phyloP scores from a whole-genome alignment of 345 rosid species.

The Salix caprea region DNA sequence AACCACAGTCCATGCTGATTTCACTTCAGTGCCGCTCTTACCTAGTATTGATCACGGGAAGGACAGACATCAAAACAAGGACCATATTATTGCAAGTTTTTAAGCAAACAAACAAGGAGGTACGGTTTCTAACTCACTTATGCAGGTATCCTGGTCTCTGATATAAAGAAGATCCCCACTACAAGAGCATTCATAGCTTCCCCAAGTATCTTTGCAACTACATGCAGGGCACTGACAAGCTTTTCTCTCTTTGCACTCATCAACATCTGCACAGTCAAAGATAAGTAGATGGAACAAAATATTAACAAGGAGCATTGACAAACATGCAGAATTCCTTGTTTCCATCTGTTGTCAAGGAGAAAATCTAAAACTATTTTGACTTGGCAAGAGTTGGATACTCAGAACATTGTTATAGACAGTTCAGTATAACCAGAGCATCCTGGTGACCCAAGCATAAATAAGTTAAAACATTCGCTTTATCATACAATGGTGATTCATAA shows the following conservation, averaged over 20 bases:
- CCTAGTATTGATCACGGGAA: constrained; percentile 37
- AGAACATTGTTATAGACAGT: neutral
- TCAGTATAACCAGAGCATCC: neutral
- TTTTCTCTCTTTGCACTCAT: constrained; percentile 91
- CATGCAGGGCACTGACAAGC: constrained; percentile 97
- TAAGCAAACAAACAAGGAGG: neutral
- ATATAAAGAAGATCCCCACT: constrained; percentile 85
- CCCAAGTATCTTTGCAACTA: constrained; percentile 93
- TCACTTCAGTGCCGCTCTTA: constrained; percentile 62
- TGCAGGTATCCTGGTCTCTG: constrained; percentile 92
- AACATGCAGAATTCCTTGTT: neutral
- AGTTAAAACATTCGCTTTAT: neutral
- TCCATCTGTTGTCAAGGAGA: neutral
- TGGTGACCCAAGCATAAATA: neutral
- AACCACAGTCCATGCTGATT: constrained; percentile 87
- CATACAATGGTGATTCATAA: neutral
- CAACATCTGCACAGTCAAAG: constrained; percentile 49
- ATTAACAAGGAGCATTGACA: neutral
- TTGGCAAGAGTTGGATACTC: neutral
- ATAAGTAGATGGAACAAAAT: neutral
- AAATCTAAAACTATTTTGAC: neutral
- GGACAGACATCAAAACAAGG: constrained; percentile 7
- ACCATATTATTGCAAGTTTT: neutral
- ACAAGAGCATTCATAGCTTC: constrained; percentile 84
- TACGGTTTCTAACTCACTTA: constrained; percentile 49